These are phyloP conservation scores for Fusarium poae DNA, from an alignment of 2,329 filamentous ascomycete genomes.

Conservation along the genomic window DNA sequence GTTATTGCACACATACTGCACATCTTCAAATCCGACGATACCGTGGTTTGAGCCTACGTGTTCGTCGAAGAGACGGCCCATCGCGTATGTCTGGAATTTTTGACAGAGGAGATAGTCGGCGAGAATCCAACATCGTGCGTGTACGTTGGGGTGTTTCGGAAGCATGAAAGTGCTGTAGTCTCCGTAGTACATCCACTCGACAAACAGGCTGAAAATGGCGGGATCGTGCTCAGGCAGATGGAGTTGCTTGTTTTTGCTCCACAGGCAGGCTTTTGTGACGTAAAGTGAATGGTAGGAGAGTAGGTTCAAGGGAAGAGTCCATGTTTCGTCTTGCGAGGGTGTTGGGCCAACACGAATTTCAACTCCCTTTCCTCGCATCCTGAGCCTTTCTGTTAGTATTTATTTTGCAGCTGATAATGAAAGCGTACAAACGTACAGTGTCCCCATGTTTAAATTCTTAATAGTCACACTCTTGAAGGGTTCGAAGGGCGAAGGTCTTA, in stretches of 20 bases:
- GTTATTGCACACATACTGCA: neutral
- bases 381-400: neutral
- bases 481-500: too few relatives aligned
- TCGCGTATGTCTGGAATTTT: neutral
- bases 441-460: neutral
- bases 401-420: fast-evolving
- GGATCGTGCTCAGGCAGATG: neutral
- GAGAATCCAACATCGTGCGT: constrained; percentile 2
- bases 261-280: neutral
- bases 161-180: fast-evolving
- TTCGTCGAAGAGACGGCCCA: neutral
- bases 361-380: neutral
- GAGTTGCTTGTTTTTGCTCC: neutral
- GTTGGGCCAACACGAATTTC: neutral
- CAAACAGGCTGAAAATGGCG: neutral
- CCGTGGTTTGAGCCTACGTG: neutral
- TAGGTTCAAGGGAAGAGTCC: neutral
- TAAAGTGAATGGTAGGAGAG: neutral
- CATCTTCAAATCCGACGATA: neutral
- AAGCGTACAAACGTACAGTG: neutral
- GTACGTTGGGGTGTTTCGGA: neutral
- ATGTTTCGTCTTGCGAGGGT: neutral
- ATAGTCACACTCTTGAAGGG: too few relatives aligned
- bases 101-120: neutral
- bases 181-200: constrained; percentile 9